phyloP scores from a whole-genome alignment of 352 stramenopile species.

The Phytophthora uliginosa region DNA sequence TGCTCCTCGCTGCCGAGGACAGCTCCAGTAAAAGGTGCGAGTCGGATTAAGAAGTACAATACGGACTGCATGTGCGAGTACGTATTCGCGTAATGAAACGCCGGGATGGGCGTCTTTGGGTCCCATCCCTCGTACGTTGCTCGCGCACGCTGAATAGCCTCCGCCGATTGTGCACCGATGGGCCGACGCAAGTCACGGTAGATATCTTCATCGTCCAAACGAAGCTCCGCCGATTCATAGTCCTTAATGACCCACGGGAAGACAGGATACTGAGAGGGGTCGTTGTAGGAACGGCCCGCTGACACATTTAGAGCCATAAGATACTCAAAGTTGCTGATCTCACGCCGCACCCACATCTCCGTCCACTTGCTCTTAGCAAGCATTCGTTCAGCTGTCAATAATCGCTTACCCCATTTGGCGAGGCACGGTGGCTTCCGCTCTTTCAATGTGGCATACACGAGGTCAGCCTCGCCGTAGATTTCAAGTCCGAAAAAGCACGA shows the following conservation, averaged over 20 bases:
- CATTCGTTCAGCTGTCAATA: slow-evolving; percentile 77
- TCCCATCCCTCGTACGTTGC: slow-evolving; percentile 58
- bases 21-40: slow-evolving; percentile 76
- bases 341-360: slow-evolving; percentile 87
- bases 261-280: slow-evolving; percentile 98
- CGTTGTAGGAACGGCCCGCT: slow-evolving; percentile 97
- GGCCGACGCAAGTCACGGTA: slow-evolving; percentile 98
- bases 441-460: slow-evolving; percentile 82
- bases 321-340: slow-evolving; percentile 97
- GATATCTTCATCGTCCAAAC: slow-evolving; percentile 93
- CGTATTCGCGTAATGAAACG: slow-evolving; percentile 80
- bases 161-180: slow-evolving; percentile 93
- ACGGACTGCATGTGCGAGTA: slow-evolving; percentile 82
- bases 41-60: slow-evolving; percentile 78
- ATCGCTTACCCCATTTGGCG: slow-evolving; percentile 79
- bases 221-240: slow-evolving; percentile 95
- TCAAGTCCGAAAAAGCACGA: slow-evolving; percentile 85
- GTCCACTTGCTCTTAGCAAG: slow-evolving; percentile 89
- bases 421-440: slow-evolving; percentile 88
- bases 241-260: slow-evolving; percentile 99
- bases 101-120: slow-evolving; percentile 60
- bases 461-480: slow-evolving; percentile 69
- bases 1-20: slow-evolving; percentile 48
- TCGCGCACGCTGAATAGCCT: slow-evolving; percentile 52
- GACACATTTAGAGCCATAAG: slow-evolving; percentile 97